Evolutionary conservation across 495 filamentous ascomycete species (phyloP).

Genomic region (Aspergillus egyptiacus): DNA sequence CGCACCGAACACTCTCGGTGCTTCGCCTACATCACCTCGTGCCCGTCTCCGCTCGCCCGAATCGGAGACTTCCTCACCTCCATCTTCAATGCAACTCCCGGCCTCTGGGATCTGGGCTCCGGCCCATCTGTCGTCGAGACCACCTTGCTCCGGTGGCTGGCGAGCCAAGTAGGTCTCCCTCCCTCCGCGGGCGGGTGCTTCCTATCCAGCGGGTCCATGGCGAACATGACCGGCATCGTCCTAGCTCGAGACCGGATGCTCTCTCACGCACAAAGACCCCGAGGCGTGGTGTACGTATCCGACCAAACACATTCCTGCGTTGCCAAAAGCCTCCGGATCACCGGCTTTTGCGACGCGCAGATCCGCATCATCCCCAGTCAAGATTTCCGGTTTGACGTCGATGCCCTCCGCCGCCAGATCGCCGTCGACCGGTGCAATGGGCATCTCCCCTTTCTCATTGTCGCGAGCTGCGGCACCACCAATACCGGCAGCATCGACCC

Average conservation of each 20-base stretch:
- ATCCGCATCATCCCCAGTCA: constrained; percentile 16
- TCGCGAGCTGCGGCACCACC: constrained; percentile 24
- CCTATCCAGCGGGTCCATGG: constrained; percentile 9
- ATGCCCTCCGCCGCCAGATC: constrained; percentile 7
- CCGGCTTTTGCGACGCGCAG: constrained; percentile 18
- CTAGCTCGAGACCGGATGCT: constrained; percentile 6
- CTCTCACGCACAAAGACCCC: neutral
- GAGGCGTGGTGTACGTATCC: constrained; percentile 21
- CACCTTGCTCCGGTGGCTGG: neutral
- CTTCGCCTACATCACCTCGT: neutral
- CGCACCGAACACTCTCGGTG: neutral
- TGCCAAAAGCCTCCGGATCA: constrained; percentile 19
- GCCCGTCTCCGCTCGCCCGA: neutral
- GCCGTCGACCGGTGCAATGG: constrained; percentile 12
- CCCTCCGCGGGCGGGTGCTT: constrained; percentile 3
- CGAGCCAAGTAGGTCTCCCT: neutral
- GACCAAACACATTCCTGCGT: constrained; percentile 24
- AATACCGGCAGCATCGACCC: constrained; percentile 27
- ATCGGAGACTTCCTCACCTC: neutral
- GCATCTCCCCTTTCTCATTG: constrained; percentile 19
- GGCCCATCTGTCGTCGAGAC: neutral
- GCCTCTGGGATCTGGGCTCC: neutral
- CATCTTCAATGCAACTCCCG: neutral
- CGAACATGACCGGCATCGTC: neutral
- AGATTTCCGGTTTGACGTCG: constrained; percentile 11